A percentile compares a stretch with the other conserved stretches of the same genome.
Conservation (phyloP, 2,329 filamentous ascomycete species). For the Talaromyces funiculosus region DNA sequence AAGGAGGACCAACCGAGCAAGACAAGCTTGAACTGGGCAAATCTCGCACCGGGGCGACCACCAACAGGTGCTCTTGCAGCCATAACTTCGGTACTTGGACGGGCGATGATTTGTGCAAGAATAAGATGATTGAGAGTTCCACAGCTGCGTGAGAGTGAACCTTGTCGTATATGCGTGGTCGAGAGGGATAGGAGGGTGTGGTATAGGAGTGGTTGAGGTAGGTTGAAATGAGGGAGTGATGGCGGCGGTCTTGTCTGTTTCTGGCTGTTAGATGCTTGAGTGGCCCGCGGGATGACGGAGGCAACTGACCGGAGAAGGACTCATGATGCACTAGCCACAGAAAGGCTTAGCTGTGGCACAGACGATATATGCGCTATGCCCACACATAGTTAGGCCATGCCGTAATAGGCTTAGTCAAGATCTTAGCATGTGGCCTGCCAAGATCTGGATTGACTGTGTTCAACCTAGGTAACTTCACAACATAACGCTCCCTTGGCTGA, state of each 20-base stretch:
- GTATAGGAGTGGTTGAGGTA: background rate
- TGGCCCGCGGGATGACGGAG: constrained; percentile 14
- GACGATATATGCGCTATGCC: too few relatives aligned
- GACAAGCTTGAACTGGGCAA: constrained; percentile 98
- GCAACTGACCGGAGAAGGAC: constrained; percentile 5
- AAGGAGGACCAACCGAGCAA: constrained; percentile 66
- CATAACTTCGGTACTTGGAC: constrained; percentile 53
- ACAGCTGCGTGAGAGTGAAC: background rate
- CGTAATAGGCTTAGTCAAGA: background rate
- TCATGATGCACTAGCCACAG: constrained; percentile 6
- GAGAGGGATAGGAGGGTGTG: background rate
- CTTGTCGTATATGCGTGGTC: background rate
- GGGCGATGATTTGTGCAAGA: constrained; percentile 10
- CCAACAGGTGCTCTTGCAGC: constrained; percentile 75
- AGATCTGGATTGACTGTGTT: background rate
- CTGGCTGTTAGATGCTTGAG: background rate
- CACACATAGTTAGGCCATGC: too few relatives aligned
- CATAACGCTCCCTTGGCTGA: background rate
- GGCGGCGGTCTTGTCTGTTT: constrained; percentile 1
- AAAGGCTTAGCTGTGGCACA: background rate
- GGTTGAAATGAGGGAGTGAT: constrained; percentile 1
- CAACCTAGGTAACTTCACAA: constrained; percentile 1
- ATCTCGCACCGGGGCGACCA: constrained; percentile 65
- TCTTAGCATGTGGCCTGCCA: background rate
- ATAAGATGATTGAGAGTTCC: background rate